phyloP scores from a whole-genome alignment of 2,329 filamentous ascomycete genomes.

The Cercospora nicotianae region DNA sequence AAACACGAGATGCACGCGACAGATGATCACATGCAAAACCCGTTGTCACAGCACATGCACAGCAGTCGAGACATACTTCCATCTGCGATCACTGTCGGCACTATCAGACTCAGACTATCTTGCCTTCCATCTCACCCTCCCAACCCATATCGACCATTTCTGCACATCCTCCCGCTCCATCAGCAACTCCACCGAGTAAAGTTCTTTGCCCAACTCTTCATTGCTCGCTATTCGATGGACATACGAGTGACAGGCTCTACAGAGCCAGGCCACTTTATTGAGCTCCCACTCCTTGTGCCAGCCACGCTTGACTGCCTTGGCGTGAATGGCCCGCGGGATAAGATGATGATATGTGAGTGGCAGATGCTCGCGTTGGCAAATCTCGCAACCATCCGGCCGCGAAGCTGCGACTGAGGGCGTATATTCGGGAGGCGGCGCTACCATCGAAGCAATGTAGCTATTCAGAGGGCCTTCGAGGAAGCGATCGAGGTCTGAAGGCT shows the following conservation, averaged over 20 bases:
- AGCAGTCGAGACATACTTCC: neutral
- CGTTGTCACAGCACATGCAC: conserved; percentile 3
- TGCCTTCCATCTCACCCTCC: conserved; percentile 71
- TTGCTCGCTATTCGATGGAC: conserved; percentile 74
- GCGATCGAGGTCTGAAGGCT: conserved; percentile 46
- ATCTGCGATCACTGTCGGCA: neutral
- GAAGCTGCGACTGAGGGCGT: conserved; percentile 47
- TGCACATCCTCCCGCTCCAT: conserved; percentile 69
- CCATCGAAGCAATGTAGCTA: conserved; percentile 60
- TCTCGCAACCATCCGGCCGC: conserved; percentile 64
- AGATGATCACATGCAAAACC: conserved; percentile 2
- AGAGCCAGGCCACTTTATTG: conserved; percentile 82
- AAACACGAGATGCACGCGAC: conserved; percentile 1
- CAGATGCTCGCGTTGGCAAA: conserved; percentile 73
- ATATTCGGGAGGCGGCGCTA: conserved; percentile 65
- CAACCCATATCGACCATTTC: conserved; percentile 71
- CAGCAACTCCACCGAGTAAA: conserved; percentile 71
- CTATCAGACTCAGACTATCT: conserved; percentile 35
- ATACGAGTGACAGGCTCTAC: conserved; percentile 78
- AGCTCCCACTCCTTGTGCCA: conserved; percentile 76
- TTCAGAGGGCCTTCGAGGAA: conserved; percentile 66
- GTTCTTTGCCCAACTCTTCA: conserved; percentile 73
- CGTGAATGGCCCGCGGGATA: conserved; percentile 76
- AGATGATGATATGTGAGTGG: conserved; percentile 81
- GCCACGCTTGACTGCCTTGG: conserved; percentile 71